Base-by-base conservation (phyloP, 2,329 filamentous ascomycete species). In the Zymoseptoria passerinii region DNA sequence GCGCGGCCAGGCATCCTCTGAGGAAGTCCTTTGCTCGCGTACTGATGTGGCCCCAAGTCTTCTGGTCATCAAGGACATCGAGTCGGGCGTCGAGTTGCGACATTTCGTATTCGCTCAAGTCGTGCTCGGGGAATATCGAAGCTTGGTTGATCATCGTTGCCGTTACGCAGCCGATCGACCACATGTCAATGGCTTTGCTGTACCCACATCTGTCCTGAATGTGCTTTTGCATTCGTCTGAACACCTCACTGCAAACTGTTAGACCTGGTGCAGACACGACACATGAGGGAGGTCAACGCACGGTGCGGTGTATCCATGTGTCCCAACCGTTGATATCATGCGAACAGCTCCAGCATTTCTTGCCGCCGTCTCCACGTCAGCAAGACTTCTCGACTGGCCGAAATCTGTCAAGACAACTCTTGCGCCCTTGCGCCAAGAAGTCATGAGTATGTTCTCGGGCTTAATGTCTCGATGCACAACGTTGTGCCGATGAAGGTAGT, bases 391-490 rank as follows among this genome's bases (percentile, higher is more conserved):
- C 1, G 82, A 78, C 63, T 79, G 78, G 8, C 83, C 83, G 65
- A 86, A 86, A 67, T 86, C 83, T 0, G 81, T 83, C 49, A 86
- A 73, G 1, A 86, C 75, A 7, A 85, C 73, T 20, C 83, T 76
- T 20, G 76, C 75, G 2, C 78, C 78, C 50, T 73, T 71, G 13
- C 74, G 72, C 54, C 79, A 74, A 1, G 80, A 81, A 0, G 80
- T 80, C 76, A 86, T 77, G 28, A 86, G 74, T 8, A 86, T 79
- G 63, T 86, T 86, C 55, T 86, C 83, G 0, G 82, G 83, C 65
- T 86, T 86, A 53, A 86, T 74, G 65, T 86, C 83, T 29, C 83
- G 76, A 67, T 86, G 83, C 4, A 81, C 81, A 50, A 86, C 80
- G 48, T 77, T 72, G 7, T 75, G 73, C 3, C 73, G 69, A 66